Percentiles rank a stretch among this genome's conserved stretches.
phyloP scores from a whole-genome alignment of 2,329 filamentous ascomycete species.

The Aspergillus sp. region DNA sequence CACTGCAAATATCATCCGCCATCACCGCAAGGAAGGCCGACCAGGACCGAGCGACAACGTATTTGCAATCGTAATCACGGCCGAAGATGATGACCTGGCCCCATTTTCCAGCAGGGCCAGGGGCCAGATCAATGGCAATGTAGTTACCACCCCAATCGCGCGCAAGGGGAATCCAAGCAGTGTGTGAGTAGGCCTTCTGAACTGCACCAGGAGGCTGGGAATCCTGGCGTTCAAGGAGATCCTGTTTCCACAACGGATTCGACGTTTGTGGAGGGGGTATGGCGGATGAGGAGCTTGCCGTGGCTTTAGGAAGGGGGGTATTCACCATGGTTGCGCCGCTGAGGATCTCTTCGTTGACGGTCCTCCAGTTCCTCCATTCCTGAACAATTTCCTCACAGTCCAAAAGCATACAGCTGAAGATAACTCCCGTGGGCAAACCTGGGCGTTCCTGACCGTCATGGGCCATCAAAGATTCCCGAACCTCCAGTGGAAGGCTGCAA shows the following conservation, averaged over 20 bases:
- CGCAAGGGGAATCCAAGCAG: conserved; percentile 91
- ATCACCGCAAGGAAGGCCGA: conserved; percentile 76
- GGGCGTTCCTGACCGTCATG: conserved; percentile 98
- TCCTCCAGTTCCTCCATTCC: conserved; percentile 95
- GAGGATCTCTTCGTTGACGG: conserved; percentile 86
- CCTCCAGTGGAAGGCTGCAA: conserved; percentile 86
- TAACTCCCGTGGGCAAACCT: conserved; percentile 81
- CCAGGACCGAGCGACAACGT: conserved; percentile 92
- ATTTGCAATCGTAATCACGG: conserved; percentile 97
- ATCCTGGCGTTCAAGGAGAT: conserved; percentile 77
- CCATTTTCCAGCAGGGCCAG: conserved; percentile 86
- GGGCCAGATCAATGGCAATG: conserved; percentile 85
- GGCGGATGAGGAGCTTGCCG: conserved; percentile 58
- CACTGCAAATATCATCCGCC: conserved; percentile 84
- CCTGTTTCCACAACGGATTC: conserved; percentile 74
- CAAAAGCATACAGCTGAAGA: conserved; percentile 91
- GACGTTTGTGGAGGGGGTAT: conserved; percentile 51
- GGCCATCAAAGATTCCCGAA: conserved; percentile 82
- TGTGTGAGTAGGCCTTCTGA: conserved; percentile 88
- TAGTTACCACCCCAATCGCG: conserved; percentile 99
- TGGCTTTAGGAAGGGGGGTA: conserved; percentile 68
- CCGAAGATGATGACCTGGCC: conserved; percentile 96
- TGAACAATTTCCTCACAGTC: conserved; percentile 98
- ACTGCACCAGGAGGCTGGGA: conserved; percentile 82
- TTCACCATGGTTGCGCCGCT: conserved; percentile 49